Conservation (phyloP, 345 rosid genomes). For the Noccaea bulbosa region DNA sequence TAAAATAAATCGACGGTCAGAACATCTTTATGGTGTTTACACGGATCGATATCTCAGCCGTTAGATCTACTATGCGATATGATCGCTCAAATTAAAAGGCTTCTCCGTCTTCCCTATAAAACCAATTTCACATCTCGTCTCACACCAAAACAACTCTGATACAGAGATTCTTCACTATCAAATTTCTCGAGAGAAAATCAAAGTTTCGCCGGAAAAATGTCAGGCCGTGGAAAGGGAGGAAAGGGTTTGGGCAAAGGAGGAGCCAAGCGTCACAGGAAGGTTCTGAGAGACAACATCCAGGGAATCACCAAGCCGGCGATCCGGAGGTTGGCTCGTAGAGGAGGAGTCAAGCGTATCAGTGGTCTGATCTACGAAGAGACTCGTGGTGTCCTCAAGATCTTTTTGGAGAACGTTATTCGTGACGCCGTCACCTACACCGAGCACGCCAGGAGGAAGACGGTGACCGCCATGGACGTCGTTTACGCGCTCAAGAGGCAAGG, state of each 20-base stretch:
- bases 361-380: conserved; percentile 57
- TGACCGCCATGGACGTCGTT: conserved; percentile 55
- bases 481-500: conserved; percentile 56
- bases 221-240: conserved; percentile 50
- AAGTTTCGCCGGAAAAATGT: conserved; percentile 15
- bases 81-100: neutral
- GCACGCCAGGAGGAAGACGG: conserved; percentile 55
- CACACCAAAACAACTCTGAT: neutral
- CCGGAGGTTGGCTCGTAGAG: conserved; percentile 52
- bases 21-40: neutral
- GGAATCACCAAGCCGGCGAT: conserved; percentile 53
- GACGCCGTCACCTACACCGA: conserved; percentile 46
- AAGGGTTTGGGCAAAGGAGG: conserved; percentile 49
- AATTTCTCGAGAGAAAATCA: neutral
- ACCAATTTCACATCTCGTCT: neutral
- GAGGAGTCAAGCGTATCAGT: conserved; percentile 59
- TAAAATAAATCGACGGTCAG: conserved; percentile 17
- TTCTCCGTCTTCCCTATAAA: conserved; percentile 17
- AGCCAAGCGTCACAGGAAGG: conserved; percentile 51
- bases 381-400: conserved; percentile 47
- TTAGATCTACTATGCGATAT: conserved; percentile 19
- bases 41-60: conserved; percentile 37
- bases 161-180: neutral
- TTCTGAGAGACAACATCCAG: conserved; percentile 47
- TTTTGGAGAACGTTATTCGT: conserved; percentile 46